Evolutionary conservation across 768 basidiomycete species (phyloP), one percentile per base, ranked within the genome.

Genomic region (Boletellus ananiceps): DNA sequence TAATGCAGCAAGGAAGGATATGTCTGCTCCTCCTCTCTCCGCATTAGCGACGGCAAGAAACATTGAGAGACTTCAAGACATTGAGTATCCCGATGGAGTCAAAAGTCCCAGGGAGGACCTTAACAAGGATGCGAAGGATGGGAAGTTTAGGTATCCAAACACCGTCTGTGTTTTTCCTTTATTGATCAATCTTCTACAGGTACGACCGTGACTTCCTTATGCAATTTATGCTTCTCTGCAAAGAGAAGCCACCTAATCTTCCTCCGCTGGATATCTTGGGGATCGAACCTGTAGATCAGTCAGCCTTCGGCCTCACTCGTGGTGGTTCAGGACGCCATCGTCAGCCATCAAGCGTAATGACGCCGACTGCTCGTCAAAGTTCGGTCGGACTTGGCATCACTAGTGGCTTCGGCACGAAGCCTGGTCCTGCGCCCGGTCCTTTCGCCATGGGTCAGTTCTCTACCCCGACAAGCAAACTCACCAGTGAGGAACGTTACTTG

Each of bases 151-250:
- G 90, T 89, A 69, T 52, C 59, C 51, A 19, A 46, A 8, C n/a
- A 15, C 33, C 3, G 14, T 8, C 23, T 2, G 0, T 14, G 8
- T 5, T 42, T 4, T 29, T 34, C 38, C 39, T 40, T 4, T 8
- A 47, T 47, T 58, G 14, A 36, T 62, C 38, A 54, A 15, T 16
- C 44, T 46, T n/a, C 19, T 48, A 21, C 19, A 92, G 95, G 61
- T 99, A 99, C 66, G 93, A 97, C 67, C 92, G 94, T 32, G 92
- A 94, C 16, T 99, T 99, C 82, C 79, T 99, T 21, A 71, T 99
- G 51, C 95, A 99, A 65, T 99, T 99, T 74, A 93, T 96, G 89
- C 70, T 73, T 19, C 71, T 95, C 52, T 99, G 96, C 77, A 89
- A 83, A 68, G 95, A 97, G 72, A 94, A 93, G 69, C 95, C 96